phyloP scores from a whole-genome alignment of 73 alveolate genomes.

The Loxodes magnus region DNA sequence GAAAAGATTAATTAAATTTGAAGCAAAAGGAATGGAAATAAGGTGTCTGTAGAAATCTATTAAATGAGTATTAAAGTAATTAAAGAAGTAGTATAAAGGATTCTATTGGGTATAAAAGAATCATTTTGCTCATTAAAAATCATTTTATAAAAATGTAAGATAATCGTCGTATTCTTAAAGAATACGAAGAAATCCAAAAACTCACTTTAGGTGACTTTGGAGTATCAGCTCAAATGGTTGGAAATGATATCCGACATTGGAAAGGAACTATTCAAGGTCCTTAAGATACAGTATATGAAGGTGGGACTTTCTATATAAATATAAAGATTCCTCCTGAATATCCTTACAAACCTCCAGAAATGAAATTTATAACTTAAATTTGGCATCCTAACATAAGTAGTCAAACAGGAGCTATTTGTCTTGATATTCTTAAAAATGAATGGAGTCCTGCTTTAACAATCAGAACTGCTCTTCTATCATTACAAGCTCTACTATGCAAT shows the following conservation, averaged over 20 bases:
- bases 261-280: conserved; percentile 65
- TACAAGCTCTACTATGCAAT: conserved; percentile 77
- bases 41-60: no score
- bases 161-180: conserved; percentile 59
- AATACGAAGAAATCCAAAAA: conserved; percentile 49
- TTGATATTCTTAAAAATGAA: conserved; percentile 85
- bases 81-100: no score
- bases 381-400: conserved; percentile 76
- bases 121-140: conserved; percentile 16
- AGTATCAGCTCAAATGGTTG: conserved; percentile 40
- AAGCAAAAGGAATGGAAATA: no score
- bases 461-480: conserved; percentile 82
- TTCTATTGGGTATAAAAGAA: no score
- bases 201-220: conserved; percentile 50
- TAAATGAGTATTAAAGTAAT: no score
- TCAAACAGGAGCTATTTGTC: conserved; percentile 94
- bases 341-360: conserved; percentile 94
- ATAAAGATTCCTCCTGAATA: conserved; percentile 81
- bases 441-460: conserved; percentile 95
- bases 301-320: conserved; percentile 73
- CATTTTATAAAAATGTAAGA: conserved; percentile 55
- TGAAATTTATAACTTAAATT: conserved; percentile 83
- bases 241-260: conserved; percentile 53
- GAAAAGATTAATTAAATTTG: no score
- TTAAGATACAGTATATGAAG: conserved; percentile 73